Base-by-base conservation (phyloP, 768 basidiomycete species). In the Boletus fagicola region DNA sequence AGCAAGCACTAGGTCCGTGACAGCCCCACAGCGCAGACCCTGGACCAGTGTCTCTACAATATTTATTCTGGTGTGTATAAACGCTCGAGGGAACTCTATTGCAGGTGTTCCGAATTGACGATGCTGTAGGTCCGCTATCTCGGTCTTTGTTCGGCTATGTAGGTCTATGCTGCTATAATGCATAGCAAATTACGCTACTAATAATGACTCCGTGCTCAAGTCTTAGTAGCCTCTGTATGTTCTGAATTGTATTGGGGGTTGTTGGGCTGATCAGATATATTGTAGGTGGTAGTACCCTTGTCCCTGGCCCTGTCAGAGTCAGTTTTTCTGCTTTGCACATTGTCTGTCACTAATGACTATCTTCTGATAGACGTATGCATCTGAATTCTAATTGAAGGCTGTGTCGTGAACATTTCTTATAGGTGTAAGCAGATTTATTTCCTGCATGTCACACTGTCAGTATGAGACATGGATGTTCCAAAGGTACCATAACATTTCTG, bases 361-460 rank as follows among this genome's bases (percentile, higher is more conserved):
- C 4, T 16, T n/a, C 15, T 30, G n/a, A 1, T 45, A 62, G 61
- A 45, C 43, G 61, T 61, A 39, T 10, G 38, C 4, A 30, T 26
- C 33, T 33, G 2, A 12, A 48, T 35, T 24, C 3, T 5, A 2
- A 9, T 12, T 33, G n/a, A 22, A 18, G 22, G 1, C 1, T 22
- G 3, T 18, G 10, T 46, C 12, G 4, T 22, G 45, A 20, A 57
- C 5, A 2, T 1, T 20, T 22, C 16, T 2, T 2, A 47, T 33
- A 64, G 63, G 33, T 64, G 63, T 64, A 36, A 57, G 62, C 15
- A 6, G 6, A 28, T 20, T 11, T 1, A 40, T 16, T n/a, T 20
- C 20, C n/a, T 28, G 28, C 5, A 3, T 7, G 28, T 5, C 4
- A 3, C 13, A 38, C 15, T n/a, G 12, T 35, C 4, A 12, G 11